Evolutionary conservation across 2,329 filamentous ascomycete species (phyloP), one percentile per base, ranked within the genome.

Genomic region (Neoscytalidium dimidiatum): DNA sequence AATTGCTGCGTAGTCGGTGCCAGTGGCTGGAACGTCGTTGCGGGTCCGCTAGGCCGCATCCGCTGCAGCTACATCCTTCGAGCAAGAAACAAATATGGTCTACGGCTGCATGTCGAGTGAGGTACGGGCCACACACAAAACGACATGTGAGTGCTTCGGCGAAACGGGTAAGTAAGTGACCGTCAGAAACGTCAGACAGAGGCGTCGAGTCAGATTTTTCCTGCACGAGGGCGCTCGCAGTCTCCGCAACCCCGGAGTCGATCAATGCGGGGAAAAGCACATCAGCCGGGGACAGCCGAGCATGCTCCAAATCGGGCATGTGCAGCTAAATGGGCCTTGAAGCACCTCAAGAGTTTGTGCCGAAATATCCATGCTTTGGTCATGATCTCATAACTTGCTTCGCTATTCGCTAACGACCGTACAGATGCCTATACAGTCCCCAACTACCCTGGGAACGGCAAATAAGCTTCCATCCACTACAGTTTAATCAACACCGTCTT

Each of bases 401-500:
- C n/a, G n/a, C n/a, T n/a, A n/a, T n/a, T n/a, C n/a, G n/a, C n/a
- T n/a, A n/a, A n/a, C n/a, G n/a, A n/a, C n/a, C n/a, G n/a, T n/a
- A n/a, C n/a, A n/a, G n/a, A n/a, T n/a, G n/a, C n/a, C n/a, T n/a
- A n/a, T n/a, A n/a, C n/a, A n/a, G n/a, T n/a, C n/a, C n/a, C n/a
- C n/a, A n/a, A n/a, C n/a, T n/a, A n/a, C n/a, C n/a, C n/a, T n/a
- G n/a, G n/a, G n/a, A n/a, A n/a, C n/a, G n/a, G n/a, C n/a, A n/a
- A n/a, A n/a, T n/a, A n/a, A n/a, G n/a, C n/a, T n/a, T n/a, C n/a
- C n/a, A n/a, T 26, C 13, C 1, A 19, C 33, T 19, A 49, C 9
- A 64, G 41, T 68, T 73, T 74, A 65, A 77, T 74, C 60, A 73
- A 44, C 2, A 77, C 72, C 4, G 68, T 69, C 71, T 77, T 77